Evolutionary conservation across 768 basidiomycete species (phyloP), one percentile per base, ranked within the genome.

Genomic region (Russula olivacea): DNA sequence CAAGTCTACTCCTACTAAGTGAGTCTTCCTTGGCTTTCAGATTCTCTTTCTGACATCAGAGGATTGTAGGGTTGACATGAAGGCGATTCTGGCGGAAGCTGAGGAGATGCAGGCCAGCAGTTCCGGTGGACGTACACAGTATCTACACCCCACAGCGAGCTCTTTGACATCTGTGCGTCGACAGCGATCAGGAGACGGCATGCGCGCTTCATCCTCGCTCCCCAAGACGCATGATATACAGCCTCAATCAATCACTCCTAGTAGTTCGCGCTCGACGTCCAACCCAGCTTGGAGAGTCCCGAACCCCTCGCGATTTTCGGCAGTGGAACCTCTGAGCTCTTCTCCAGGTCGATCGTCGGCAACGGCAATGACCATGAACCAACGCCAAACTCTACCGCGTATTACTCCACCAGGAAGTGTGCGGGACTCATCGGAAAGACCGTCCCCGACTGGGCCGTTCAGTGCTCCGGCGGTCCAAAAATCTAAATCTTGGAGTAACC

Each of bases 1-100:
- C 7, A 68, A 72, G 14, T 62, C 72, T 3, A 78, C 74, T 0
- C 83, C 84, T 61, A 83, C 84, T 59, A 79, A 79, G 86, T 85
- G 69, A 43, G 83, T 21, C 8, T n/a, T 7, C 41, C n/a, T 28
- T 74, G 2, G 12, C 2, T n/a, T 6, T 47, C 28, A 4, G 5
- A 12, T 48, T 41, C 23, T n/a, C 15, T 23, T 45, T 41, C 55
- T 56, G 38, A 62, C 11, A 32, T 19, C 34, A n/a, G 54, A 15
- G 32, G 0, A 0, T 25, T 64, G 10, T 64, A 93, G 89, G 25
- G 83, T 86, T 14, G 91, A 96, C 70, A 87, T 98, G 82, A 89
- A 88, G 69, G 75, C 82, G 17, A 83, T 98, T 61, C 91, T 98
- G 83, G 90, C 88, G 0, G 94, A 94, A 72, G 81, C 87, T 1